Conservation (phyloP, 106 monocot species). For the Allium sativum region DNA sequence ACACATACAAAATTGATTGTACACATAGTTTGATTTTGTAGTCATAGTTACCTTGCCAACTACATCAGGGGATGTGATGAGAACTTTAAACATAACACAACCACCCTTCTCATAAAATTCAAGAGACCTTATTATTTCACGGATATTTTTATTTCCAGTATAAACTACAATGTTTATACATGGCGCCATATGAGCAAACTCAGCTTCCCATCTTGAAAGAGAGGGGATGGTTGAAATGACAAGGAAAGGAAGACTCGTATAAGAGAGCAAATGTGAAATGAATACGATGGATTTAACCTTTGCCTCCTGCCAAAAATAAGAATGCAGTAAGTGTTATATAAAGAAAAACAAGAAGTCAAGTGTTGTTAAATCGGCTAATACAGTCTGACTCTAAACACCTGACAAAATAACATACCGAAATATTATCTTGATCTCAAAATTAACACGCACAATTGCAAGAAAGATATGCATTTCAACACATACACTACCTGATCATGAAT, state of each 20-base stretch:
- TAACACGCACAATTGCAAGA: too few relatives aligned
- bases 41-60: slow-evolving; percentile 35
- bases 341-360: background rate
- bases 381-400: too few relatives aligned
- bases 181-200: slow-evolving; percentile 32
- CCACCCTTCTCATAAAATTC: slow-evolving; percentile 51
- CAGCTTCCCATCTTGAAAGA: slow-evolving; percentile 40
- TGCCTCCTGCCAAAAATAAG: slow-evolving; percentile 27
- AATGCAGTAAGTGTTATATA: background rate
- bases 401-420: too few relatives aligned
- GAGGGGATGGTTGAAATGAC: slow-evolving; percentile 27
- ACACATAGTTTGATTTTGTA: too few relatives aligned
- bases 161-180: slow-evolving; percentile 38
- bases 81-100: slow-evolving; percentile 51
- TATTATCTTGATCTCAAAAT: too few relatives aligned
- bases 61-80: slow-evolving; percentile 28
- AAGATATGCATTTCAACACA: too few relatives aligned
- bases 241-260: slow-evolving; percentile 33
- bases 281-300: slow-evolving; percentile 40
- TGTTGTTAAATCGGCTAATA: too few relatives aligned
- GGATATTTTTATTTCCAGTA: slow-evolving; percentile 28
- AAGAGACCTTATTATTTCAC: slow-evolving; percentile 29
- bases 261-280: slow-evolving; percentile 12
- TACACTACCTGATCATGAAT: slow-evolving; percentile 59
- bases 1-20: too few relatives aligned